Percentiles rank a stretch among this genome's conserved stretches.
These are phyloP conservation scores for Dalbergia cochinchinensis DNA, from an alignment of 306 rosid genomes.

Conservation along the genomic window DNA sequence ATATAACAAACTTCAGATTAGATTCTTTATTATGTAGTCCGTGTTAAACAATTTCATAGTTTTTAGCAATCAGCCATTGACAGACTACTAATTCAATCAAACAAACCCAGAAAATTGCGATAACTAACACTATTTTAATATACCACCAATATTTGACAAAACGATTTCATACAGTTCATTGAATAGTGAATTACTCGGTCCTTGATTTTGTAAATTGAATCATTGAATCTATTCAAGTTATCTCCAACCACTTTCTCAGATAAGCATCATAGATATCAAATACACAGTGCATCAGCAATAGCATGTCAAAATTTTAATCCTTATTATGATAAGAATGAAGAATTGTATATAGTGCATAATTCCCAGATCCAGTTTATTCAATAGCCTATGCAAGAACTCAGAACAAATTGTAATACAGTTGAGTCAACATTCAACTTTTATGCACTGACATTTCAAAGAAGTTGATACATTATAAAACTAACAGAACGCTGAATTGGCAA, in stretches of 20 bases:
- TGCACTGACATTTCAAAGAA: slow-evolving; percentile 1
- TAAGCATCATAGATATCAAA: background rate
- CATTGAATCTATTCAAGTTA: slow-evolving; percentile 9
- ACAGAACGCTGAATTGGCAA: slow-evolving; percentile 29
- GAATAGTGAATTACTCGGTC: background rate
- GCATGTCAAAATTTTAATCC: background rate
- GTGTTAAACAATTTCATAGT: slow-evolving; percentile 14
- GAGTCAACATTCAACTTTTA: slow-evolving; percentile 17
- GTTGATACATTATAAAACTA: slow-evolving; percentile 19
- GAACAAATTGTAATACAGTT: background rate
- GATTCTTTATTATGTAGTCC: background rate
- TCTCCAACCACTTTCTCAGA: slow-evolving; percentile 26
- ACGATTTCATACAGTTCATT: background rate
- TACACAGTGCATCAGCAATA: slow-evolving; percentile 10
- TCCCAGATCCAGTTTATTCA: slow-evolving; percentile 11
- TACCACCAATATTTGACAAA: slow-evolving; percentile 2
- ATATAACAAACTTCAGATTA: slow-evolving; percentile 22
- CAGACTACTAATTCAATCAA: slow-evolving; percentile 1
- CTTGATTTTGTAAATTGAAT: slow-evolving; percentile 13
- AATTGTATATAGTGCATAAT: background rate
- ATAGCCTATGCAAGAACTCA: slow-evolving; percentile 1
- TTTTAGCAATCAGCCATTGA: slow-evolving; percentile 13
- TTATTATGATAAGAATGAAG: background rate
- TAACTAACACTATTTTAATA: background rate
- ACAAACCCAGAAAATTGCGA: slow-evolving; percentile 14